Evolutionary conservation across 2,329 filamentous ascomycete species (phyloP).

Genomic region (Cladosporium sp.): DNA sequence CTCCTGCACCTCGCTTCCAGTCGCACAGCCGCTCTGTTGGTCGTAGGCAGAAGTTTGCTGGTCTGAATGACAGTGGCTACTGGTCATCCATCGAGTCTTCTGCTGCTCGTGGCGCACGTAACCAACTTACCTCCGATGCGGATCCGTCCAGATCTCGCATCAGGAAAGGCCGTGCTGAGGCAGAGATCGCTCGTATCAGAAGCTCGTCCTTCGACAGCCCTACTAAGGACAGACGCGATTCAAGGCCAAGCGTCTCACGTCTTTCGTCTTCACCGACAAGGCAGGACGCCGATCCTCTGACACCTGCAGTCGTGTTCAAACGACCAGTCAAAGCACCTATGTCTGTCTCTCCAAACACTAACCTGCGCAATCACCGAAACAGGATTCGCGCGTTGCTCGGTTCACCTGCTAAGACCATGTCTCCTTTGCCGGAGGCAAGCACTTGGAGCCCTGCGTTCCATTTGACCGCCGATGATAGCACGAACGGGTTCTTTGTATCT

Average conservation of each 20-base stretch:
- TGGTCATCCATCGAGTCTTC: constrained; percentile 96
- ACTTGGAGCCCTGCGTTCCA: constrained; percentile 67
- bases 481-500: constrained; percentile 41
- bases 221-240: constrained; percentile 55
- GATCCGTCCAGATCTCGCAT: constrained; percentile 68
- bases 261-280: constrained; percentile 36
- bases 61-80: constrained; percentile 91
- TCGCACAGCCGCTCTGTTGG: constrained; percentile 61
- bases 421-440: constrained; percentile 48
- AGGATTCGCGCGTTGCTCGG: constrained; percentile 76
- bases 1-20: constrained; percentile 59
- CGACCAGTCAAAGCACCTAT: constrained; percentile 60
- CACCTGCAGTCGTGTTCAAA: constrained; percentile 79
- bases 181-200: constrained; percentile 89
- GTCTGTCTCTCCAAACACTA: constrained; percentile 89
- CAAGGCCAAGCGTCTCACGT: constrained; percentile 41
- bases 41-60: constrained; percentile 71
- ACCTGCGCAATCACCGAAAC: constrained; percentile 81
- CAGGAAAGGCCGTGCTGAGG: constrained; percentile 87
- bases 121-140: constrained; percentile 67
- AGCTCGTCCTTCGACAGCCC: constrained; percentile 93
- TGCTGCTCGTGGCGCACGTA: constrained; percentile 61
- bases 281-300: constrained; percentile 57
- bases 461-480: constrained; percentile 57
- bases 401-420: constrained; percentile 62